A percentile compares a stretch with the other conserved stretches of the same genome.
Conservation (phyloP, 768 basidiomycete species). For the Boletus patriciae region DNA sequence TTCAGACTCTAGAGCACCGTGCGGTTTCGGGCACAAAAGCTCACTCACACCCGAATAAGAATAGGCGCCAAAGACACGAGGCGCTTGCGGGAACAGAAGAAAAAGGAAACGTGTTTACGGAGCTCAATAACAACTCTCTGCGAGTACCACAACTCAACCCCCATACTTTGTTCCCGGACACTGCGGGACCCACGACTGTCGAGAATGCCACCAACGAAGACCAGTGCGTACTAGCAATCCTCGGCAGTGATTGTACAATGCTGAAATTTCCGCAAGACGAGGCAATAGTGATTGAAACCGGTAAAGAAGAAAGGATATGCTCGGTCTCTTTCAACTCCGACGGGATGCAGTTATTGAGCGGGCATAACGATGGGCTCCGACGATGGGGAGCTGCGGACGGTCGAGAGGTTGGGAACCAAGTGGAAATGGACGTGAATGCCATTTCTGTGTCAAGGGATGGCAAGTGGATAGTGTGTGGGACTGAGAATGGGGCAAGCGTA, state of each 20-base stretch:
- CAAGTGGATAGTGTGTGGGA: constrained; percentile 1
- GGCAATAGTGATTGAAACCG: not conserved
- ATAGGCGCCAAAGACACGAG: not conserved
- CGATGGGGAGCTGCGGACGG: not conserved
- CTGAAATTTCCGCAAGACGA: not conserved
- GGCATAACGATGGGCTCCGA: not conserved
- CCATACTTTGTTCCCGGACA: not conserved
- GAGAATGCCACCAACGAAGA: not conserved
- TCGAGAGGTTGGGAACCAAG: not conserved
- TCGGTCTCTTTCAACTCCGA: not conserved
- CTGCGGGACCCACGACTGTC: not conserved
- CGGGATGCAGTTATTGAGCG: not conserved
- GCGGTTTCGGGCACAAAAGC: no score
- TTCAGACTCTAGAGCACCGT: no score
- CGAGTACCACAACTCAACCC: not conserved
- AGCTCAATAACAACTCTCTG: not conserved
- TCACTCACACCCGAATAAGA: not conserved
- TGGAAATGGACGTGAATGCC: fast-evolving
- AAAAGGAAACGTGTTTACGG: not conserved
- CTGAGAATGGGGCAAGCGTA: not conserved
- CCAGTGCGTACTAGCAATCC: not conserved
- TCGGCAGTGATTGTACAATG: not conserved
- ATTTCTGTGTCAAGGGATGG: not conserved
- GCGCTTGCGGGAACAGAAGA: not conserved
- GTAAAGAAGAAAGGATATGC: not conserved